These are phyloP conservation scores for Millerozyma acaciae DNA, from an alignment of 805 yeast genomes.

Conservation along the genomic window DNA sequence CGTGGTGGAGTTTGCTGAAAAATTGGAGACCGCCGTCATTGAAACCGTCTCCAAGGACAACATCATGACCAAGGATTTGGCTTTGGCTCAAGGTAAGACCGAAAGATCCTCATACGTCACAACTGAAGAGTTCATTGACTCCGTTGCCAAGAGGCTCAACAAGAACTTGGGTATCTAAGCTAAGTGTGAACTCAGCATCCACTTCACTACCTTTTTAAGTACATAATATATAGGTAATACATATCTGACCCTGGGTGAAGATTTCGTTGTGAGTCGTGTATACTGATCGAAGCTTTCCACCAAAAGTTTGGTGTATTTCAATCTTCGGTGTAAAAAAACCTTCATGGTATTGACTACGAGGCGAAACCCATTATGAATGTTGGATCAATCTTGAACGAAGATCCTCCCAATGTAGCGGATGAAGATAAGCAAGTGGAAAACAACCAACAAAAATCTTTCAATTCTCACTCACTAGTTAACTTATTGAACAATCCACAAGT, in stretches of 20 bases:
- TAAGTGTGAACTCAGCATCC: no score
- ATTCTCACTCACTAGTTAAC: slow-evolving; percentile 27
- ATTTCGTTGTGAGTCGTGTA: no score
- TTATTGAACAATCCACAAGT: slow-evolving; percentile 21
- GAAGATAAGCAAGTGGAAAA: slow-evolving; percentile 1
- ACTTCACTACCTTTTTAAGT: no score
- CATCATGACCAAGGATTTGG: slow-evolving; percentile 95
- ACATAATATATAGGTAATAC: no score
- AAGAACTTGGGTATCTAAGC: slow-evolving; percentile 19
- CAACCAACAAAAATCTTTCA: slow-evolving; percentile 9
- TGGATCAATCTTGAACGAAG: slow-evolving; percentile 35
- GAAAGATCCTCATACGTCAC: slow-evolving; percentile 80
- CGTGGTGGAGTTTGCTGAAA: slow-evolving; percentile 74
- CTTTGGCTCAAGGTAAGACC: slow-evolving; percentile 83
- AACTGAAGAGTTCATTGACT: slow-evolving; percentile 86
- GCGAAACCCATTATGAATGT: slow-evolving; percentile 32
- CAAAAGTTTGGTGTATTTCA: no score
- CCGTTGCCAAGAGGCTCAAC: slow-evolving; percentile 66
- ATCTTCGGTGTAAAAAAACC: no score
- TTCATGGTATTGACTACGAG: no score
- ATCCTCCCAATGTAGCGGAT: slow-evolving; percentile 17
- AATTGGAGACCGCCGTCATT: slow-evolving; percentile 76
- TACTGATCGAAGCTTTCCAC: no score
- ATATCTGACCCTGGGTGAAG: no score
- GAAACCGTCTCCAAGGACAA: slow-evolving; percentile 82